phyloP scores from a whole-genome alignment of 495 filamentous ascomycete species.

The Xylaria bambusicola region DNA sequence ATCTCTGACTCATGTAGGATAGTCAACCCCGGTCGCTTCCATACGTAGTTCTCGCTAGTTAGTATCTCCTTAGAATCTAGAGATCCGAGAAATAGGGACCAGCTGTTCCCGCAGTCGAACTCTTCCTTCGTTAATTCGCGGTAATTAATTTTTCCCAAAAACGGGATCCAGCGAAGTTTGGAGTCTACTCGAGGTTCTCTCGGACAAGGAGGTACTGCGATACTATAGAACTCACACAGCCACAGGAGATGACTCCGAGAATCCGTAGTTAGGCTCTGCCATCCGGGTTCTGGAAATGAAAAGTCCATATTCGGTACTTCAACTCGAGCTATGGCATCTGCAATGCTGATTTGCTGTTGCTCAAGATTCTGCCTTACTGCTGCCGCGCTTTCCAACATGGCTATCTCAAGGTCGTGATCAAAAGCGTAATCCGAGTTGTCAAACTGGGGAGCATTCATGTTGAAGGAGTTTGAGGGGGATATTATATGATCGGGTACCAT shows the following conservation, averaged over 20 bases:
- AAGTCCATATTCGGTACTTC: constrained; percentile 64
- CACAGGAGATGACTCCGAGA: constrained; percentile 31
- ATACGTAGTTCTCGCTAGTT: constrained; percentile 45
- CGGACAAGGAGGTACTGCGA: constrained; percentile 41
- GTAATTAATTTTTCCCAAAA: constrained; percentile 36
- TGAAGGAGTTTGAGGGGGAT: neutral
- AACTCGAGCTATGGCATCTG: constrained; percentile 58
- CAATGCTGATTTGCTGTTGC: constrained; percentile 63
- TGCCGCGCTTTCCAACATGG: constrained; percentile 49
- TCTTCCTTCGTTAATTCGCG: constrained; percentile 31
- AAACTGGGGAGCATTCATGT: neutral
- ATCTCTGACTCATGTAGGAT: constrained; percentile 51
- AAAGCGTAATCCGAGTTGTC: constrained; percentile 23
- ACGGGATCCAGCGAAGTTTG: constrained; percentile 51
- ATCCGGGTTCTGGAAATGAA: constrained; percentile 56
- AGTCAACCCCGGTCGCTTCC: constrained; percentile 55
- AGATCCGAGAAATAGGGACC: constrained; percentile 29
- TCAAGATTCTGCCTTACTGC: constrained; percentile 47
- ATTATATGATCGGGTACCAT: constrained; percentile 26
- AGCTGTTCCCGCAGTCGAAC: constrained; percentile 32
- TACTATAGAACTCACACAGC: constrained; percentile 31
- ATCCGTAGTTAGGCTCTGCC: constrained; percentile 42
- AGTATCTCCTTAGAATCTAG: constrained; percentile 28
- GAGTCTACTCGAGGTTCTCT: constrained; percentile 44
- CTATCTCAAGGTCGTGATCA: constrained; percentile 42